These are phyloP conservation scores for Cladophialophora chaetospira DNA, from an alignment of 2,329 filamentous ascomycete species.

Conservation along the genomic window DNA sequence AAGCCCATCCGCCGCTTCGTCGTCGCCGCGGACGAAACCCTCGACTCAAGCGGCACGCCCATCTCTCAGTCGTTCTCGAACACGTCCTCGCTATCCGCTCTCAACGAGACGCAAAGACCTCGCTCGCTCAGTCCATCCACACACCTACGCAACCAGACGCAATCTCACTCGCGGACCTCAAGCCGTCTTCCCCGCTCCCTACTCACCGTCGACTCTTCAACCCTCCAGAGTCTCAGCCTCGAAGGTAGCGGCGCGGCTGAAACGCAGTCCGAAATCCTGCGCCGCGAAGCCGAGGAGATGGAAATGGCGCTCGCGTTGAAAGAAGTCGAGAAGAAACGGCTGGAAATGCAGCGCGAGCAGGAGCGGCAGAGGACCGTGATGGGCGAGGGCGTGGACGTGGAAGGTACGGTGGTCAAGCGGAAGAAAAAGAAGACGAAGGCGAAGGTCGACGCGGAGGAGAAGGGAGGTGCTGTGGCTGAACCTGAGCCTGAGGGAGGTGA, in stretches of 20 bases:
- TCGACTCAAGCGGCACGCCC: constrained; percentile 44
- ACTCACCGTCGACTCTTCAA: constrained; percentile 84
- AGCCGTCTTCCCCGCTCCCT: constrained; percentile 61
- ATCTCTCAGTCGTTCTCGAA: constrained; percentile 45
- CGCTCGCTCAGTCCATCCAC: constrained; percentile 21
- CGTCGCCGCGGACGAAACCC: constrained; percentile 72
- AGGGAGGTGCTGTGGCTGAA: neutral
- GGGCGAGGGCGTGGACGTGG: constrained; percentile 51
- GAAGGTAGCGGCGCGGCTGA: constrained; percentile 51
- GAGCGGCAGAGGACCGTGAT: constrained; percentile 45
- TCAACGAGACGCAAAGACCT: constrained; percentile 15
- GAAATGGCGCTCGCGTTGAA: constrained; percentile 88
- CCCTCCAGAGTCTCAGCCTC: constrained; percentile 71
- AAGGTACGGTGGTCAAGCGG: constrained; percentile 52
- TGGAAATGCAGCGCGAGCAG: constrained; percentile 71
- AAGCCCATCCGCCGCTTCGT: constrained; percentile 61
- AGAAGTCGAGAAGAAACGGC: constrained; percentile 79
- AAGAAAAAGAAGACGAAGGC: constrained; percentile 62
- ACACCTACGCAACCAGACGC: neutral
- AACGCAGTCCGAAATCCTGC: constrained; percentile 50
- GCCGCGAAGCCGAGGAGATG: constrained; percentile 72
- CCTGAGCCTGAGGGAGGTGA: constrained; percentile 8
- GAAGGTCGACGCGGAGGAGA: constrained; percentile 20
- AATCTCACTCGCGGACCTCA: neutral
- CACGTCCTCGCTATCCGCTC: constrained; percentile 21